Conservation (phyloP, 257 asterid genomes). For the Osmanthus fragrans region DNA sequence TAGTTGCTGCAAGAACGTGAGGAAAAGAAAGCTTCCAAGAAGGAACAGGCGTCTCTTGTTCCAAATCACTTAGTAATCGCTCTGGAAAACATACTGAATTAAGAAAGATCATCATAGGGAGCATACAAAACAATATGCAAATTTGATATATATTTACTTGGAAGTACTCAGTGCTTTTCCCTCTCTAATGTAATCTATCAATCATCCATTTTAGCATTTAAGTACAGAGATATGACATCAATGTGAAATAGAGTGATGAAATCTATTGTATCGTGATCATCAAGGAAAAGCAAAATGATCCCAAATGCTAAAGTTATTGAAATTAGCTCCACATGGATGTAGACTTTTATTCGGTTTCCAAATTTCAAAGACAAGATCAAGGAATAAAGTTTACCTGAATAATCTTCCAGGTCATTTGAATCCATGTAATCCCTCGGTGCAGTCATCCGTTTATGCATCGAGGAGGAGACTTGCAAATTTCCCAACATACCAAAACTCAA, state of each 20-base stretch:
- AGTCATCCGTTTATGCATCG: constrained; percentile 57
- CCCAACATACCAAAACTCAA: constrained; percentile 44
- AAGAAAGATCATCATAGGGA: not conserved
- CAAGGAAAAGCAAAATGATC: not conserved
- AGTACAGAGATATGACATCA: not conserved
- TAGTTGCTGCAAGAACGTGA: constrained; percentile 77
- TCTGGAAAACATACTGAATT: constrained; percentile 38
- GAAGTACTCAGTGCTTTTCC: not conserved
- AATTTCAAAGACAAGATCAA: not conserved
- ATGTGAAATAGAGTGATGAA: not conserved
- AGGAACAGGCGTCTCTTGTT: constrained; percentile 55
- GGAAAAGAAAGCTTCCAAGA: constrained; percentile 89
- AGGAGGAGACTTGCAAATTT: constrained; percentile 40
- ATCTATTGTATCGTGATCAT: not conserved
- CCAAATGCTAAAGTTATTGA: not conserved
- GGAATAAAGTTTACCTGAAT: constrained; percentile 40
- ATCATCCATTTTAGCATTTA: not conserved
- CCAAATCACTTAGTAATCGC: constrained; percentile 40
- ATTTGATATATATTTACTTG: not conserved
- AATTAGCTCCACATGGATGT: constrained; percentile 12
- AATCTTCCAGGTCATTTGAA: constrained; percentile 47
- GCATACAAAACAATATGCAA: not conserved
- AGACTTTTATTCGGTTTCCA: not conserved
- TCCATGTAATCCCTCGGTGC: constrained; percentile 46
- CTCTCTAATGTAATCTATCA: not conserved